These are phyloP conservation scores for Talaromyces trachyspermus DNA, from an alignment of 495 filamentous ascomycete species.

Conservation along the genomic window DNA sequence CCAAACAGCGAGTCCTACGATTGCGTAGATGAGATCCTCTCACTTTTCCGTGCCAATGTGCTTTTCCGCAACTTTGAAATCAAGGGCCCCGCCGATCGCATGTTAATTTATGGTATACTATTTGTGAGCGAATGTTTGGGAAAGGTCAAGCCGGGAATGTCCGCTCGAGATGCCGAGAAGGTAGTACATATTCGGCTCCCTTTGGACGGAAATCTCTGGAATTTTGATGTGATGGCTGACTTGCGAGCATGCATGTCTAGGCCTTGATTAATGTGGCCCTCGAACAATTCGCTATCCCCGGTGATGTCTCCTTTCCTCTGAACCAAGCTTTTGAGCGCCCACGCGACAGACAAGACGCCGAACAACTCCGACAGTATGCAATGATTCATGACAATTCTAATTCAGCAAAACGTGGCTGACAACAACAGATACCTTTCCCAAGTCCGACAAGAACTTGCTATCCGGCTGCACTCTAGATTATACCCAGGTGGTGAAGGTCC, in stretches of 20 bases:
- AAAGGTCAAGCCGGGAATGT: slow-evolving; percentile 72
- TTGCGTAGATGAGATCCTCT: slow-evolving; percentile 86
- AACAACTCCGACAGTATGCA: slow-evolving; percentile 65
- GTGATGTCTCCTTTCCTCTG: slow-evolving; percentile 87
- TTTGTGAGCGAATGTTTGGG: slow-evolving; percentile 82
- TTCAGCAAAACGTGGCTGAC: slow-evolving; percentile 10
- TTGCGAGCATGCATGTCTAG: slow-evolving; percentile 23
- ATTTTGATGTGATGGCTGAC: not conserved
- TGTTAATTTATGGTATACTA: slow-evolving; percentile 93
- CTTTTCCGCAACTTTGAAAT: slow-evolving; percentile 99
- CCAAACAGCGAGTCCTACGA: slow-evolving; percentile 86
- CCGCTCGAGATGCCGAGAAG: slow-evolving; percentile 52
- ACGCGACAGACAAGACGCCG: slow-evolving; percentile 77
- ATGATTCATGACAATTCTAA: not conserved
- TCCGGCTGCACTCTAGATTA: slow-evolving; percentile 71
- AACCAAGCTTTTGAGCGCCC: slow-evolving; percentile 84
- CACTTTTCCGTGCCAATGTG: slow-evolving; percentile 93
- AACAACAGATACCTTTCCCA: slow-evolving; percentile 63
- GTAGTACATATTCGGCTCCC: too few relatives aligned
- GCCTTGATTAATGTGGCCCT: slow-evolving; percentile 64
- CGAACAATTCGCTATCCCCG: slow-evolving; percentile 90
- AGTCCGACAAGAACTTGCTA: slow-evolving; percentile 83
- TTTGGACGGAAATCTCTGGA: too few relatives aligned
- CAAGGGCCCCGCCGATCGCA: slow-evolving; percentile 88
- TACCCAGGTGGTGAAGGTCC: slow-evolving; percentile 79